Evolutionary conservation across 2,329 filamentous ascomycete species (phyloP), one percentile per base, ranked within the genome.

Genomic region (Truncatella angustata): DNA sequence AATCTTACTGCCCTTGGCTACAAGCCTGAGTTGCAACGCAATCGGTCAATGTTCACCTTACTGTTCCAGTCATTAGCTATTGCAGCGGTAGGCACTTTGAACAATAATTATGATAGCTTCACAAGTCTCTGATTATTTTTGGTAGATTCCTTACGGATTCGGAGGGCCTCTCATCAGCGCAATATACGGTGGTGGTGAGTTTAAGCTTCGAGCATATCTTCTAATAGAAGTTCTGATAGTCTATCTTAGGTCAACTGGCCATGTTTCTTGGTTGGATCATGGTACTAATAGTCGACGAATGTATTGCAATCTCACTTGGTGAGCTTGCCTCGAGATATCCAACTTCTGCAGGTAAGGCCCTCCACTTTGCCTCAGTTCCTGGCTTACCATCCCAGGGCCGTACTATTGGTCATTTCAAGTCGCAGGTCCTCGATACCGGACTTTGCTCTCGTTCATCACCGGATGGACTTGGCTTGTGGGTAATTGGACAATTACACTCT

Each of bases 41-140:
- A 85, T 56, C 75, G 83, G 28, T 84, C 81, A 0, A 74, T 85
- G 59, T 73, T 78, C 56, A 84, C 81, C 0, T 68, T 86, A 1
- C 70, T 85, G 11, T 86, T 85, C 63, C 81, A 85, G 63, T 78
- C 78, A 0, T 68, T 85, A 6, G 80, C 81, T 20, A 84, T 85
- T 26, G 80, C 81, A 26, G 81, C 81, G 18, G 69, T 71, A 56
- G 53, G 64, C 30, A 4, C 10, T 10, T 10, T 4, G 7, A n/a
- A n/a, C 14, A 32, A 32, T 32, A 32, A 32, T 32, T 7, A 32
- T 32, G 2, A 14, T 9, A 2, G 7, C 14, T 11, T 32, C 4
- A 34, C 34, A 10, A 12, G 21, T 26, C 4, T n/a, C 5, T 36
- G 9, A 35, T 16, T 10, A 28, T 9, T 18, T 2, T 44, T 26